Evolutionary conservation across 2,329 filamentous ascomycete species (phyloP), one percentile per base, ranked within the genome.

Genomic region (Ophiostoma piceae): DNA sequence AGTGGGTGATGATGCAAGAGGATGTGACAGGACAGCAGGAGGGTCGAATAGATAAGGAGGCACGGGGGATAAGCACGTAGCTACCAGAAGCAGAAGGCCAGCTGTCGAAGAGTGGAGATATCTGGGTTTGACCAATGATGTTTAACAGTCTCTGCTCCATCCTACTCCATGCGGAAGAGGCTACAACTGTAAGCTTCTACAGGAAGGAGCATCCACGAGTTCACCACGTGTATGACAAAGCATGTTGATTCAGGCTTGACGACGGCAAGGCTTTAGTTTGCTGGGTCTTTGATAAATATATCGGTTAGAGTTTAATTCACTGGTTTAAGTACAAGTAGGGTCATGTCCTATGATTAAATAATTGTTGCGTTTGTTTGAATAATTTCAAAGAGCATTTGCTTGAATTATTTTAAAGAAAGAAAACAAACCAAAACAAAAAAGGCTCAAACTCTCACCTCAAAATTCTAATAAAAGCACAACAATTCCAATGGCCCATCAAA

Each of bases 1-100:
- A 65, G 16, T 39, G 35, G 62, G 14, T n/a, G 62, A 65, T 22
- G 62, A n/a, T 35, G 60, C 57, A 26, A 62, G 57, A 62, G 22
- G 26, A 29, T 60, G 26, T 62, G 29, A 29, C 32, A 35, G 32
- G 14, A 62, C 9, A 32, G n/a, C 29, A 32, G 26, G n/a, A 62
- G 57, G 29, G 11, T 62, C 11, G 22, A 35, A 35, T 16, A 35
- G 29, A 35, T 19, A 62, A 62, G 57, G 22, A 14, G 57, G 22
- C 6, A 62, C 9, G 16, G 57, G 35, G 29, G 29, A 32, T 62
- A 62, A 62, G 57, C 22, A 22, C 22, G 16, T 26, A 9, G 51
- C 22, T 26, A 26, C 51, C n/a, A 35, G 57, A 14, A 62, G 14
- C 35, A 35, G 29, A 35, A 62, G 29, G 57, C 57, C 57, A 32